phyloP scores from a whole-genome alignment of 768 basidiomycete genomes.

The Suillus cothurnatus region DNA sequence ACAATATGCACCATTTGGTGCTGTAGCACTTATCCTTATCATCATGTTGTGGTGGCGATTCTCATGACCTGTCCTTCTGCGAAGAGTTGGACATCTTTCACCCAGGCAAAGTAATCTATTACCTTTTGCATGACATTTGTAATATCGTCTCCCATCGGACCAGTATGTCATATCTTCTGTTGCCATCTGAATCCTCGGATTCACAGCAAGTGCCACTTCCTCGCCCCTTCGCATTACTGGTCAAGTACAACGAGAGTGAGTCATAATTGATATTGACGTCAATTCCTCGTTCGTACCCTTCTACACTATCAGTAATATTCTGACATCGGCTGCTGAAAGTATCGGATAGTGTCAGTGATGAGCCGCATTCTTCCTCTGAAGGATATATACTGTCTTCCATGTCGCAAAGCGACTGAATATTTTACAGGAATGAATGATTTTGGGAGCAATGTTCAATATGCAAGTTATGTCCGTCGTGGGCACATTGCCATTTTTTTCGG shows the following conservation, averaged over 20 bases:
- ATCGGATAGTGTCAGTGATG: not conserved
- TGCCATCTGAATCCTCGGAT: not conserved
- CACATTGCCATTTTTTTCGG: not conserved
- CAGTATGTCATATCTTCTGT: slow-evolving; percentile 3
- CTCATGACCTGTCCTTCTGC: slow-evolving; percentile 40
- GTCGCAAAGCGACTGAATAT: not conserved
- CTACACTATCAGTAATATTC: not conserved
- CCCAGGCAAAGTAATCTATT: slow-evolving; percentile 31
- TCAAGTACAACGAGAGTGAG: not conserved
- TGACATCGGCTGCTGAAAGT: not conserved
- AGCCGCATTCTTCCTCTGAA: not conserved
- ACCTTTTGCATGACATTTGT: slow-evolving; percentile 5
- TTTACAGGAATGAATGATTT: not conserved
- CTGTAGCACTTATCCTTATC: slow-evolving; percentile 76
- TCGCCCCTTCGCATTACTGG: not conserved
- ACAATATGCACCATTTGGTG: slow-evolving; percentile 93
- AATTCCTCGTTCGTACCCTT: slow-evolving; percentile 5
- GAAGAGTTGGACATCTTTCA: slow-evolving; percentile 25
- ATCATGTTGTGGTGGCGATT: slow-evolving; percentile 82
- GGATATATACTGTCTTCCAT: not conserved
- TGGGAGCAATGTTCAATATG: not conserved
- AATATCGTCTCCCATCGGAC: not conserved
- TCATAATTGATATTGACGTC: not conserved
- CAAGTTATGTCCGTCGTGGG: not conserved
- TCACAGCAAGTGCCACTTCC: not conserved